Evolutionary conservation across 2,329 filamentous ascomycete genomes (phyloP).

Genomic region (Sarocladium strictum): DNA sequence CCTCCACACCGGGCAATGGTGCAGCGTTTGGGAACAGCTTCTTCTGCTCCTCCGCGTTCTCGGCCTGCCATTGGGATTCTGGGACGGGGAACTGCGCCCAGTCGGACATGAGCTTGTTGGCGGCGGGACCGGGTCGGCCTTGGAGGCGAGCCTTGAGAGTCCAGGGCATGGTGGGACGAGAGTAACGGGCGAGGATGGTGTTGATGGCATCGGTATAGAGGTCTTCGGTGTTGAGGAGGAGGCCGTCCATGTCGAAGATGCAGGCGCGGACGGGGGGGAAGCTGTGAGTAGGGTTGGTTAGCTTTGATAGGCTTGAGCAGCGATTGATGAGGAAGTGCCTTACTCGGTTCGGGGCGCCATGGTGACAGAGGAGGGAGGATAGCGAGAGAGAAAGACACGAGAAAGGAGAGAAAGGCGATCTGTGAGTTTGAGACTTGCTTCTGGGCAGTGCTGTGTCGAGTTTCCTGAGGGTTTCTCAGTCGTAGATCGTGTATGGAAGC

Average conservation of each 20-base stretch:
- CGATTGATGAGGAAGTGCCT: constrained; percentile 15
- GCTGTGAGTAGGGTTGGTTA: constrained; percentile 31
- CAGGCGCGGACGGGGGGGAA: constrained; percentile 81
- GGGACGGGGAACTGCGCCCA: constrained; percentile 85
- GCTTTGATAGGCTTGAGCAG: background rate
- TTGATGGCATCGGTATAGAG: constrained; percentile 81
- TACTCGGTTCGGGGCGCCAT: constrained; percentile 43
- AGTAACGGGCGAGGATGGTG: constrained; percentile 69
- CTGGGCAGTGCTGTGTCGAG: too few relatives aligned
- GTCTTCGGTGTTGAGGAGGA: constrained; percentile 91
- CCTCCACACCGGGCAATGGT: constrained; percentile 71
- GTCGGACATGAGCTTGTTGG: constrained; percentile 54
- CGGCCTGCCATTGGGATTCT: constrained; percentile 56
- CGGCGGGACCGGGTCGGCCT: constrained; percentile 48
- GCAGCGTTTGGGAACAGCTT: constrained; percentile 67
- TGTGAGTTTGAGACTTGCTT: too few relatives aligned
- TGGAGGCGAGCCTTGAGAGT: constrained; percentile 83
- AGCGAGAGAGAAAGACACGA: background rate
- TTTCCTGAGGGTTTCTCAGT: too few relatives aligned
- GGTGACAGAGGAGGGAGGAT: too few relatives aligned
- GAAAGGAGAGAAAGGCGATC: background rate
- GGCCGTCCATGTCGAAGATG: constrained; percentile 98
- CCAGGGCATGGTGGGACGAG: constrained; percentile 76
- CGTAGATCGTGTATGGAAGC: too few relatives aligned
- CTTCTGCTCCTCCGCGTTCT: constrained; percentile 59